Conservation (phyloP, 352 stramenopile species). For the Plasmopara halstedii region DNA sequence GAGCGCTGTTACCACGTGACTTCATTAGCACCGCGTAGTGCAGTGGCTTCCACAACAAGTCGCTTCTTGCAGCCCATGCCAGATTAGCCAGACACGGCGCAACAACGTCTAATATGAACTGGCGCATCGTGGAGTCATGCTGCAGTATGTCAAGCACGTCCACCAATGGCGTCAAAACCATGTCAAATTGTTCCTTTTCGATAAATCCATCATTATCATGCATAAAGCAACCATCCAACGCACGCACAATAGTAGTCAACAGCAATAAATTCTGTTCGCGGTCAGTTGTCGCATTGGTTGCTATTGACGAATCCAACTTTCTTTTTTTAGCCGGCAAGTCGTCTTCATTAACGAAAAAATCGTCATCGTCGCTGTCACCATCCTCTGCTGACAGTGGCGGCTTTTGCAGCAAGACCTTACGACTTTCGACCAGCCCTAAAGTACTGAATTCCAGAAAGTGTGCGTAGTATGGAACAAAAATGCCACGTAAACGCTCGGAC, state of each 20-base stretch:
- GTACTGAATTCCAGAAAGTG: slow-evolving; percentile 65
- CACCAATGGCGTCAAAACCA: slow-evolving; percentile 62
- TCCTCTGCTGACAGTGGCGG: slow-evolving; percentile 17
- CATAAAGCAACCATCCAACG: slow-evolving; percentile 78
- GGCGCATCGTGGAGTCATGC: slow-evolving; percentile 27
- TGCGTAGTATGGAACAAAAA: slow-evolving; percentile 85
- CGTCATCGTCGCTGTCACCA: slow-evolving; percentile 25
- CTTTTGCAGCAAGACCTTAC: slow-evolving; percentile 41
- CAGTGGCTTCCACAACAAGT: slow-evolving; percentile 84
- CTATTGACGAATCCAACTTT: slow-evolving; percentile 31
- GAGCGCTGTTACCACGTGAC: slow-evolving; percentile 51
- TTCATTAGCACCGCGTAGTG: slow-evolving; percentile 87
- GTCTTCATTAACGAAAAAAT: slow-evolving; percentile 41
- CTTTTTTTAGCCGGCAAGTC: slow-evolving; percentile 49
- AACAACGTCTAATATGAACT: slow-evolving; percentile 64
- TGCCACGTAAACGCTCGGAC: slow-evolving; percentile 71
- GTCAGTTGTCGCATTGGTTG: slow-evolving; percentile 12
- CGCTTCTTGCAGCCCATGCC: slow-evolving; percentile 79
- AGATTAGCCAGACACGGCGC: slow-evolving; percentile 67
- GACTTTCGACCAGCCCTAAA: slow-evolving; percentile 38
- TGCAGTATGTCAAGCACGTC: slow-evolving; percentile 70
- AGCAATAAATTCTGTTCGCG: slow-evolving; percentile 38
- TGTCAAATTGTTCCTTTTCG: slow-evolving; percentile 81
- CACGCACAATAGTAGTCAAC: slow-evolving; percentile 48
- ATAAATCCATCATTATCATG: slow-evolving; percentile 84